phyloP scores from a whole-genome alignment of 2,329 filamentous ascomycete species.

The Aspergillus sp. region DNA sequence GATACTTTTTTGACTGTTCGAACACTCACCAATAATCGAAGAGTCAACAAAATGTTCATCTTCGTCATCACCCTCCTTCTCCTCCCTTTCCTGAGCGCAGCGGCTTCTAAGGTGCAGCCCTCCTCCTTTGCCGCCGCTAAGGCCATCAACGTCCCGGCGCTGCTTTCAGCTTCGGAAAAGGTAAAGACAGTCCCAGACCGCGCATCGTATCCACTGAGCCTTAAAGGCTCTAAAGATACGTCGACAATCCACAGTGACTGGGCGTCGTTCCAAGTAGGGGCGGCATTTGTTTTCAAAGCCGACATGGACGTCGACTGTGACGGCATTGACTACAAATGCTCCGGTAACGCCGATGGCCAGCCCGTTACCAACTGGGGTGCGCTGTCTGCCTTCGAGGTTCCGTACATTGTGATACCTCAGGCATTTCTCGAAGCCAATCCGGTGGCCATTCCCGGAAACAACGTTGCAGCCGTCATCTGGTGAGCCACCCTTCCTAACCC shows the following conservation, averaged over 20 bases:
- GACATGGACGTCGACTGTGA: conserved; percentile 38
- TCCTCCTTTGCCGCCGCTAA: conserved; percentile 27
- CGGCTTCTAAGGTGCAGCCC: not conserved
- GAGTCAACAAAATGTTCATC: not conserved
- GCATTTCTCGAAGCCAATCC: conserved; percentile 24
- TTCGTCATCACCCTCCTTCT: not conserved
- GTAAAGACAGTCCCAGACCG: conserved; percentile 22
- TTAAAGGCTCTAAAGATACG: conserved; percentile 14
- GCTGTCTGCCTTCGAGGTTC: conserved; percentile 32
- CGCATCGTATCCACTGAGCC: conserved; percentile 27
- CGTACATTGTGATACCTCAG: conserved; percentile 33
- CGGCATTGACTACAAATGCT: conserved; percentile 29
- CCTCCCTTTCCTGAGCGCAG: not conserved
- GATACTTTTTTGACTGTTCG: conserved; percentile 7
- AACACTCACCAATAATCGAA: not conserved
- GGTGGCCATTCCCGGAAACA: conserved; percentile 26
- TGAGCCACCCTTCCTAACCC: not conserved
- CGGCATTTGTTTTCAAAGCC: conserved; percentile 29
- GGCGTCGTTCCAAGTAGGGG: conserved; percentile 26
- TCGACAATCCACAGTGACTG: conserved; percentile 32
- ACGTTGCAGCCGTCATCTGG: conserved; percentile 33
- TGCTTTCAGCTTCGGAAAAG: conserved; percentile 25
- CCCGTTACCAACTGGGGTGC: conserved; percentile 31
- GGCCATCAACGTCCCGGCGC: conserved; percentile 23
- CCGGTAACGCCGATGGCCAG: conserved; percentile 31